Percentiles rank a stretch among this genome's conserved stretches.
Conservation (phyloP, 139 green algal genomes). For the Spirogloea muscicola region DNA sequence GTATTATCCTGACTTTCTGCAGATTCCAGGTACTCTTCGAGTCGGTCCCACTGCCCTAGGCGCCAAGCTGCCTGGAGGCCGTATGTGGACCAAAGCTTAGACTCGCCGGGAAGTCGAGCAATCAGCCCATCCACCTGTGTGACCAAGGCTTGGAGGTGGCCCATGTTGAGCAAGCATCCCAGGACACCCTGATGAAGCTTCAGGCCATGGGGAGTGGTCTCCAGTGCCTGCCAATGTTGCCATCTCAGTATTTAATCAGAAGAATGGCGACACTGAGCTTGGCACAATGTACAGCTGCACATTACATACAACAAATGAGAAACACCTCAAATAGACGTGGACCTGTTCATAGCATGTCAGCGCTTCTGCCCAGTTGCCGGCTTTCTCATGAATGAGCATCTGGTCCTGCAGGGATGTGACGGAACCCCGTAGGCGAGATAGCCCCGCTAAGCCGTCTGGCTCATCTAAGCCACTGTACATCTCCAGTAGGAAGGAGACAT, state of each 20-base stretch:
- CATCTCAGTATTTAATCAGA: no score
- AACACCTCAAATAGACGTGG: no score
- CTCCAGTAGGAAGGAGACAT: slow-evolving; percentile 83
- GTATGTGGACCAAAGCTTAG: slow-evolving; percentile 57
- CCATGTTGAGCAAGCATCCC: slow-evolving; percentile 61
- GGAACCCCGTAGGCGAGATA: slow-evolving; percentile 57
- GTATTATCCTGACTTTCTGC: neutral
- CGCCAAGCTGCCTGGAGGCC: slow-evolving; percentile 81
- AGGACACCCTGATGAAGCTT: slow-evolving; percentile 36
- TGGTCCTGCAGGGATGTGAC: slow-evolving; percentile 58
- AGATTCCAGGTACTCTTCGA: slow-evolving; percentile 62
- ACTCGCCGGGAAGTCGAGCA: slow-evolving; percentile 11
- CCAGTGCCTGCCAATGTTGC: slow-evolving; percentile 44
- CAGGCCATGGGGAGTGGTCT: slow-evolving; percentile 10
- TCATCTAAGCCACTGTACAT: slow-evolving; percentile 88
- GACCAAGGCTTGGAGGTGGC: slow-evolving; percentile 74
- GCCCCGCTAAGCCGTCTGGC: slow-evolving; percentile 73
- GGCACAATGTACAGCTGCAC: slow-evolving; percentile 1
- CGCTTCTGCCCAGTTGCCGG: slow-evolving; percentile 80
- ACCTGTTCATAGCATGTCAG: slow-evolving; percentile 77
- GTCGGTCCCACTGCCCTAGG: slow-evolving; percentile 73
- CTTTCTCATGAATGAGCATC: slow-evolving; percentile 79
- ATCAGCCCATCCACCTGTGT: slow-evolving; percentile 64
- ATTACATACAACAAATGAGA: no score
- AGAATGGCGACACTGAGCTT: no score